These are phyloP conservation scores for Rhizophagus clarus DNA, from an alignment of 192 early-diverging fungal species.

Conservation along the genomic window DNA sequence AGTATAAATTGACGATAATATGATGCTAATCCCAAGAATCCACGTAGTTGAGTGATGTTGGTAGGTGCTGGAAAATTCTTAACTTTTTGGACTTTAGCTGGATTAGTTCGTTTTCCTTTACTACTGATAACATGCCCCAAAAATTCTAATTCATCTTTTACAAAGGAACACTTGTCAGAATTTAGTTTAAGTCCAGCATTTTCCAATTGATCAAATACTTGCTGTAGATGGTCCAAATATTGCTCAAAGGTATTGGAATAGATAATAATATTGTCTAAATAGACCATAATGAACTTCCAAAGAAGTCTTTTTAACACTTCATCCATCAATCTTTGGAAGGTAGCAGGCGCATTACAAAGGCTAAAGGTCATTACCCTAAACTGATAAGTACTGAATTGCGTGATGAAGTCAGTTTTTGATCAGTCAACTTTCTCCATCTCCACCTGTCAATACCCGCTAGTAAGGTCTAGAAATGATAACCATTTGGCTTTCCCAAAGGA, in stretches of 20 bases:
- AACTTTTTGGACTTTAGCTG: conserved; percentile 12
- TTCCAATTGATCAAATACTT: neutral
- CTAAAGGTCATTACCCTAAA: conserved; percentile 45
- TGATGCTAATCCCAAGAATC: neutral
- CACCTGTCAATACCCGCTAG: conserved; percentile 31
- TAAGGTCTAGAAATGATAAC: conserved; percentile 35
- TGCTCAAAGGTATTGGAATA: conserved; percentile 42
- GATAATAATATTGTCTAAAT: conserved; percentile 55
- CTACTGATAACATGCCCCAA: conserved; percentile 18
- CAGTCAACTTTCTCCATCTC: neutral
- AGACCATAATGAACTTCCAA: conserved; percentile 35
- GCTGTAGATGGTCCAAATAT: neutral
- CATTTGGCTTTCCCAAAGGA: conserved; percentile 16
- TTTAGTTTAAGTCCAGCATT: conserved; percentile 14
- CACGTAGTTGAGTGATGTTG: neutral
- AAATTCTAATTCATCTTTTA: neutral
- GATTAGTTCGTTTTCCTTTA: conserved; percentile 4
- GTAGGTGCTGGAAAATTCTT: neutral
- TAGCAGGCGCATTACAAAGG: conserved; percentile 39
- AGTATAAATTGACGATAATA: neutral
- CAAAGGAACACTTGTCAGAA: conserved; percentile 14
- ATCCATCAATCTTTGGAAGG: conserved; percentile 49
- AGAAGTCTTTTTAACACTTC: conserved; percentile 29
- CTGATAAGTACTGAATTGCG: conserved; percentile 38
- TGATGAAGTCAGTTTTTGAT: conserved; percentile 40